phyloP scores from a whole-genome alignment of 2,329 filamentous ascomycete genomes.

The Cladosporium sp. region DNA sequence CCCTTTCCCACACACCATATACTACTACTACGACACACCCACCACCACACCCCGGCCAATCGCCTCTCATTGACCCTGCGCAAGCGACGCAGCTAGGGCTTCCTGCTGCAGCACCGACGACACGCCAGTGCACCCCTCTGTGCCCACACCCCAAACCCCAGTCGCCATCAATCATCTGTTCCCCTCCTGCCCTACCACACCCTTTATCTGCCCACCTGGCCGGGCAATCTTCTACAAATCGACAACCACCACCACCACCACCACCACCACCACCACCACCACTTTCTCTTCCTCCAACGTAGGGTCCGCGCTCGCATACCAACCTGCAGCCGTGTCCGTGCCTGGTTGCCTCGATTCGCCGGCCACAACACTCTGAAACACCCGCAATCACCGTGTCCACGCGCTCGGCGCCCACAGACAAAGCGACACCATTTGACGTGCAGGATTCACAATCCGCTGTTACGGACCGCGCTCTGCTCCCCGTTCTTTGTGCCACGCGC shows the following conservation, averaged over 20 bases:
- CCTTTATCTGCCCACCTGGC: too few species aligned
- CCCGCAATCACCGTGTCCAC: constrained; percentile 11
- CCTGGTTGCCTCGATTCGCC: constrained; percentile 8
- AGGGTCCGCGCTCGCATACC: constrained; percentile 1
- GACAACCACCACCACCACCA: background rate
- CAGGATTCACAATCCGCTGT: constrained; percentile 14
- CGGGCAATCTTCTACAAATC: too few species aligned
- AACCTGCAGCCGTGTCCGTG: background rate
- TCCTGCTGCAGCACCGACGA: too few species aligned
- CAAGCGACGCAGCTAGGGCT: too few species aligned
- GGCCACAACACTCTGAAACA: constrained; percentile 11
- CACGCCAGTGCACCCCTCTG: too few species aligned
- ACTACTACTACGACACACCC: too few species aligned
- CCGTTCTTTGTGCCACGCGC: constrained; percentile 13
- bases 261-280: background rate
- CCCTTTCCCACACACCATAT: too few species aligned
- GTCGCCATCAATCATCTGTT: too few species aligned
- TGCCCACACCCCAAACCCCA: too few species aligned
- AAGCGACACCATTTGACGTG: constrained; percentile 9
- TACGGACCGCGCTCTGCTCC: constrained; percentile 9
- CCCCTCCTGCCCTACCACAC: too few species aligned
- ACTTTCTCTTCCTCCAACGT: background rate
- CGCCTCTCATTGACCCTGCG: too few species aligned
- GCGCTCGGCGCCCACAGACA: constrained; percentile 10
- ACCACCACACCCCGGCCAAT: too few species aligned